Base-by-base conservation (phyloP, 176 grass and related monocot genomes). In the Cocos nucifera region DNA sequence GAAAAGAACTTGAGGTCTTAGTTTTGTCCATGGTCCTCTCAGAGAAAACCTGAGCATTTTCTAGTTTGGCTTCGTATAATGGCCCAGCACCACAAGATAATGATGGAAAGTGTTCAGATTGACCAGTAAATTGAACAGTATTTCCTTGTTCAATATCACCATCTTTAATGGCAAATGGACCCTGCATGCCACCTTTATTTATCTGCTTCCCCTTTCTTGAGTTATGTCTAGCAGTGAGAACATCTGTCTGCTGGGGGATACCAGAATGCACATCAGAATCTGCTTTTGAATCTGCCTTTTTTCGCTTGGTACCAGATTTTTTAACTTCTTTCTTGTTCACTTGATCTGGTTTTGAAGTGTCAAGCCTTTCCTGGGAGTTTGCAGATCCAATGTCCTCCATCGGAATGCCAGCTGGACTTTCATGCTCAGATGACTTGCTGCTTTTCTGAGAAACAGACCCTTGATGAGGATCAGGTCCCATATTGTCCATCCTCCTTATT, bases 361-460 rank as follows among this genome's bases (percentile, higher is more conserved):
- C 73, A 29, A 57, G 61, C 73, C 61, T 71, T 55, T 82, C 93
- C 29, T 88, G 85, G 73, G 93, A 98, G 66, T 92, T 87, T 75
- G 87, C 81, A 73, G 93, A 92, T 64, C 78, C 88, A 18, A 71
- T 86, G 54, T 98, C 93, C 80, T 95, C 91, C 66, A 81, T 81
- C 56, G 76, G 87, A 64, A 90, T 16, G 61, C 82, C 86, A 58
- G 79, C 82, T 56, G 87, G 87, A 70, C 82, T 86, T 73, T 79
- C 87, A 15, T 82, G 56, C 59, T 83, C 82, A 63, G 82, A 90
- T 58, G 87, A 86, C 62, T 77, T 79, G 55, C 79, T 80, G 17
- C 79, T 86, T 63, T 73, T 90, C 75, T 86, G 87, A 39, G 82
- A 90, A 39, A 82, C 73, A 67, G 81, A 89, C 6, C 72, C 73